Base-by-base conservation (phyloP, 805 yeast species). In the Kurtzmaniella fragi region DNA sequence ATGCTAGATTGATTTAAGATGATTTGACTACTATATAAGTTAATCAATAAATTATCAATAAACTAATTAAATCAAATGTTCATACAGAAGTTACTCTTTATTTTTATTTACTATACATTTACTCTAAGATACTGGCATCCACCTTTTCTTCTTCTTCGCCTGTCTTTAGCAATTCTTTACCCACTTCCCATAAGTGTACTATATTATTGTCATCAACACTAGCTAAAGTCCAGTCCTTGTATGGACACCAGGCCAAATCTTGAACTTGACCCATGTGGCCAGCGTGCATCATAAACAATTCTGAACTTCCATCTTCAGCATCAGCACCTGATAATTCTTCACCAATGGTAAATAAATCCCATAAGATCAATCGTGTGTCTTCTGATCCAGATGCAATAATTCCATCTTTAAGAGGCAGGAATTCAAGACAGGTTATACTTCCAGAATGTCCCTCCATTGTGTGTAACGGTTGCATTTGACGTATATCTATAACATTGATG, bases 251-350 rank as follows among this genome's bases (percentile, higher is more conserved):
- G 27, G 80, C 73, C 47, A 85, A 68, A 56, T 85, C 95, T 32
- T 81, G 79, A 13, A 85, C 81, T 5, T 82, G 71, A 13, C 87
- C 82, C 14, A 89, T 81, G 54, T 88, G 95, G 15, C 96, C 96
- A 29, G 95, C 95, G 56, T 88, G 96, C 82, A 88, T 84, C 89
- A 87, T 84, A 50, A 87, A 67, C 28, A 88, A 62, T 57, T 88
- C 96, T 4, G 95, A 91, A 20, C 84, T 84, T 30, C 95, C 96
- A 52, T 88, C 96, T 47, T 84, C 95, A 25, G 88, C 84, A 54
- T 88, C 96, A 48, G 87, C 96, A 48, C 80, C 89, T 11, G 72
- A 73, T 57, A 86, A 95, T 53, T 87, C 95, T 45, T 80, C 84
- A 3, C 96, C 96, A 28, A 88, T 82, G 48, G 77, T 80, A 34